Evolutionary conservation across 2,329 filamentous ascomycete species (phyloP).

Genomic region (Zelopaecilomyces penicillatus): DNA sequence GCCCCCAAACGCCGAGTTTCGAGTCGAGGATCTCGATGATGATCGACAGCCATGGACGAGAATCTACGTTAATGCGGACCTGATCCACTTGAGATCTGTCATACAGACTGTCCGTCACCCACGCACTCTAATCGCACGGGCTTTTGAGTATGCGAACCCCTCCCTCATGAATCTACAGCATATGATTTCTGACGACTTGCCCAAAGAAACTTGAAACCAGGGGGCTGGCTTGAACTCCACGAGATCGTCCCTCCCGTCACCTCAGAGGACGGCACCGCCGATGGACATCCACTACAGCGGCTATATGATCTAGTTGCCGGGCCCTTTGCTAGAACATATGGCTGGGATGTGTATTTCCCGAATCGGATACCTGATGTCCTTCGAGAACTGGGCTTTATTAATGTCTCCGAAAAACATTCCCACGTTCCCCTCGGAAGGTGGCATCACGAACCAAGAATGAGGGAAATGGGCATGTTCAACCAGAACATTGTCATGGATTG

Average conservation of each 20-base stretch:
- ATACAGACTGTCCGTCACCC: slow-evolving; percentile 44
- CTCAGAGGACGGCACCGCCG: slow-evolving; percentile 22
- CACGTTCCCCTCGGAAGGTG: slow-evolving; percentile 30
- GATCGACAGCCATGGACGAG: slow-evolving; percentile 26
- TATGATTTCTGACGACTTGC: slow-evolving; percentile 6
- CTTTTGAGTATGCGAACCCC: slow-evolving; percentile 28
- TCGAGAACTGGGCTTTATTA: slow-evolving; percentile 25
- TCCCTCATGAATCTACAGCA: not conserved
- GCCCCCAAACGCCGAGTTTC: slow-evolving; percentile 49
- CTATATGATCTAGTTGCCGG: slow-evolving; percentile 25
- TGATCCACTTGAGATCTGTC: slow-evolving; percentile 46
- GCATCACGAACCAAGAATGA: slow-evolving; percentile 23
- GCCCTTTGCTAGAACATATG: slow-evolving; percentile 23
- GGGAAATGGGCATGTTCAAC: slow-evolving; percentile 31
- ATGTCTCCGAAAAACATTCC: slow-evolving; percentile 21
- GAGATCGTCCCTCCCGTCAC: slow-evolving; percentile 24
- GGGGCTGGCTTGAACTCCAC: slow-evolving; percentile 33
- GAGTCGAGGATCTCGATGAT: slow-evolving; percentile 30
- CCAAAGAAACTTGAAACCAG: slow-evolving; percentile 25
- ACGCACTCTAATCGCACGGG: slow-evolving; percentile 37
- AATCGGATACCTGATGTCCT: slow-evolving; percentile 20
- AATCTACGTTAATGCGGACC: slow-evolving; percentile 35
- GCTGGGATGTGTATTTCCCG: slow-evolving; percentile 27
- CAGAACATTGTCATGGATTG: slow-evolving; percentile 28
- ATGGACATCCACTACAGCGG: slow-evolving; percentile 23